Evolutionary conservation across 345 rosid genomes (phyloP).

Genomic region (Barbarea vulgaris): DNA sequence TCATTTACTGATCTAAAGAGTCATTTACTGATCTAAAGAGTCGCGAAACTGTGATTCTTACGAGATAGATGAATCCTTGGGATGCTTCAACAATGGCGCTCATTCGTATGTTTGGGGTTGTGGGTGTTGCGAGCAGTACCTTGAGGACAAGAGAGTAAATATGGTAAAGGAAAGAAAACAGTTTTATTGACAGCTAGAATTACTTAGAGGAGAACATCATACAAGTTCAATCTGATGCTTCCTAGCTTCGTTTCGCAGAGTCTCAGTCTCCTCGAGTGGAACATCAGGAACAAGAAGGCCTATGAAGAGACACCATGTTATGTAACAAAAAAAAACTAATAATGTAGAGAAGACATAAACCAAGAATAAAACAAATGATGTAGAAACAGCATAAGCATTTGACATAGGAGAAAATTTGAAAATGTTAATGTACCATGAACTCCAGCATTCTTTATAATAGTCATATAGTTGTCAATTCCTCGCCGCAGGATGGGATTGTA

Average conservation of each 20-base stretch:
- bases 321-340: neutral
- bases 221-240: constrained; percentile 81
- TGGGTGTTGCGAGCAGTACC: constrained; percentile 91
- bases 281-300: constrained; percentile 98
- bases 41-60: constrained; percentile 41
- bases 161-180: neutral
- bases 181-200: neutral
- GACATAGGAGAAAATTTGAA: constrained; percentile 5
- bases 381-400: neutral
- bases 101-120: constrained; percentile 77
- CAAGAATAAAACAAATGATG: neutral
- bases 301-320: constrained; percentile 27
- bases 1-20: neutral
- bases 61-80: constrained; percentile 87
- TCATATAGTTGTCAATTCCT: constrained; percentile 73
- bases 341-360: neutral
- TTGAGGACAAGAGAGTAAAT: constrained; percentile 33
- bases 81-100: constrained; percentile 79
- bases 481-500: constrained; percentile 83
- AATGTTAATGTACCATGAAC: constrained; percentile 57
- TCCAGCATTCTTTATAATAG: constrained; percentile 62
- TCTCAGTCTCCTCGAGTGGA: constrained; percentile 89
- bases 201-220: constrained; percentile 10
- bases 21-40: neutral
- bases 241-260: constrained; percentile 69